Conservation (phyloP, 306 rosid genomes). For the Lathyrus sativus region DNA sequence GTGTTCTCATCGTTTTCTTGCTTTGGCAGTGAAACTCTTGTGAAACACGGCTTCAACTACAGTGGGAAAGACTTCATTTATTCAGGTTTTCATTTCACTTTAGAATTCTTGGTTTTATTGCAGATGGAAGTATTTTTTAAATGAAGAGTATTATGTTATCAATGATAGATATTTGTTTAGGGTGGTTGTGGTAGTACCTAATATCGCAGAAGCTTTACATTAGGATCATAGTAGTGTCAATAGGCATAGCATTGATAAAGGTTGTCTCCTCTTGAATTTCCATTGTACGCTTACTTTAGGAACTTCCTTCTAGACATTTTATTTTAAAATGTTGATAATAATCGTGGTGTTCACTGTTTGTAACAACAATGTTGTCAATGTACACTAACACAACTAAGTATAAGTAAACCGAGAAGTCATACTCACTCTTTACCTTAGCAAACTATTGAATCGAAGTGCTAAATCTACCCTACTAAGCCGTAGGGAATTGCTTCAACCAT, state of each 20-base stretch:
- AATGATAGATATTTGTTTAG: constrained; percentile 4
- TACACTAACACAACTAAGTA: not conserved
- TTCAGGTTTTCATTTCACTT: constrained; percentile 65
- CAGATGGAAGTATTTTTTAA: not conserved
- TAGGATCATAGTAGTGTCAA: not conserved
- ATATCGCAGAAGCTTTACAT: not conserved
- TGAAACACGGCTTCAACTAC: constrained; percentile 82
- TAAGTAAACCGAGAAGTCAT: no score
- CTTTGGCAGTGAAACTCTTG: constrained; percentile 77
- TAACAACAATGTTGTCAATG: not conserved
- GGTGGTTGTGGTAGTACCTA: not conserved
- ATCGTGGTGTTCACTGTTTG: not conserved
- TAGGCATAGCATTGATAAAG: constrained; percentile 5
- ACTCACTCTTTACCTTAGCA: no score
- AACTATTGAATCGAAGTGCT: not conserved
- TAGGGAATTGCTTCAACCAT: not conserved
- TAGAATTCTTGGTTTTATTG: constrained; percentile 12
- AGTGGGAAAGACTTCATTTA: constrained; percentile 85
- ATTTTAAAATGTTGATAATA: no score
- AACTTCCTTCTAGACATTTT: no score
- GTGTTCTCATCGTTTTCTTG: constrained; percentile 32
- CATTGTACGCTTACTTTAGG: not conserved
- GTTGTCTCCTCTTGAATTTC: constrained; percentile 7
- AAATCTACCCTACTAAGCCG: not conserved
- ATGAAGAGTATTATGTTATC: constrained; percentile 7